Evolutionary conservation across 768 basidiomycete genomes (phyloP).

Genomic region (Mycena leptocephala): DNA sequence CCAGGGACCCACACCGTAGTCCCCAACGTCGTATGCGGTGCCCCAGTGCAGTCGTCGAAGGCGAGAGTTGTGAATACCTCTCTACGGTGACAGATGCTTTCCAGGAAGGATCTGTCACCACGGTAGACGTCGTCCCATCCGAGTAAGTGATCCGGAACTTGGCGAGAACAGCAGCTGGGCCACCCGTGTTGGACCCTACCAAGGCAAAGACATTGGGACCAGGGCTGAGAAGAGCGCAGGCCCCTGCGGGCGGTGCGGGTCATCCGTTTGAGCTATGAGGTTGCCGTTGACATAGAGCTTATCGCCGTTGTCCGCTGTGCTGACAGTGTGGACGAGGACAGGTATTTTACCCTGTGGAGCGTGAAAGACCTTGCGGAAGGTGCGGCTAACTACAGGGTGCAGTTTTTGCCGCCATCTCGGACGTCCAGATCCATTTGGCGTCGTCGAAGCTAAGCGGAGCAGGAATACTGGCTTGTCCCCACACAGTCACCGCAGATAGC

Average conservation of each 20-base stretch:
- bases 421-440: conserved; percentile 8
- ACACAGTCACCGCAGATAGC: neutral
- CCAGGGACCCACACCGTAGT: neutral
- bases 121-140: neutral
- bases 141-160: neutral
- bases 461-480: neutral
- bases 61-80: neutral
- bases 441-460: neutral
- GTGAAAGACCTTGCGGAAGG: neutral
- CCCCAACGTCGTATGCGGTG: neutral
- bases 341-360: neutral
- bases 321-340: neutral
- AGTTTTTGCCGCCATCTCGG: neutral
- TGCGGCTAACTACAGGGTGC: neutral
- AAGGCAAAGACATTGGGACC: conserved; percentile 1
- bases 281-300: neutral
- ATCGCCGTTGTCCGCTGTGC: neutral
- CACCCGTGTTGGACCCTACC: neutral
- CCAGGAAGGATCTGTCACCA: conserved; percentile 7
- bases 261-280: neutral
- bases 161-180: neutral
- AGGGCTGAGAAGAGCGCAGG: neutral
- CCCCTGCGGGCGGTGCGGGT: neutral
- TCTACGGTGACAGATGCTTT: neutral
- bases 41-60: conserved; percentile 1